phyloP scores from a whole-genome alignment of 2,329 filamentous ascomycete species.

The Didymosphaeria variabile region DNA sequence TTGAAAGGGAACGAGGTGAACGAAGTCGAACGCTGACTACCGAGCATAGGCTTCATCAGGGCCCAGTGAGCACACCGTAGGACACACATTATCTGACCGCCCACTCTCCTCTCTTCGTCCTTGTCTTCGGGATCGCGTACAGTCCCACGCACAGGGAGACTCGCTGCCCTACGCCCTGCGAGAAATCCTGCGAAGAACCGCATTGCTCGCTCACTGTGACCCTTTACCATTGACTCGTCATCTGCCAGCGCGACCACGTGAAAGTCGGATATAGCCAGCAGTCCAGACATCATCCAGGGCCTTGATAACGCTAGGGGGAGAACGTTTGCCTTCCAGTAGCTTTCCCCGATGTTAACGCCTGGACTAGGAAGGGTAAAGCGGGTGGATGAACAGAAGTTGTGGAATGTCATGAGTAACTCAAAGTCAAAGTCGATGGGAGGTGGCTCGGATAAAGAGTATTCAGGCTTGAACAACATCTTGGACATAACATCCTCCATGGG shows the following conservation, averaged over 20 bases:
- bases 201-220: conserved; percentile 17
- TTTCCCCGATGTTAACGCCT: conserved; percentile 14
- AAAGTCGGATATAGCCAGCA: conserved; percentile 34
- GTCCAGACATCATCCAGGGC: conserved; percentile 39
- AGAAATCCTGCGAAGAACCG: conserved; percentile 19
- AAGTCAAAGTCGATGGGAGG: conserved; percentile 18
- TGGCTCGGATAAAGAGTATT: not conserved
- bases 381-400: conserved; percentile 26
- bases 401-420: conserved; percentile 26
- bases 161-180: conserved; percentile 16
- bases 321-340: conserved; percentile 34
- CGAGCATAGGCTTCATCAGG: conserved; percentile 12
- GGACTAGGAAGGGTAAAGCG: conserved; percentile 22
- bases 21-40: not conserved
- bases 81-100: conserved; percentile 22
- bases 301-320: conserved; percentile 27
- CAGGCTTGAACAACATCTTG: not conserved
- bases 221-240: conserved; percentile 4
- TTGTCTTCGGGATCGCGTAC: conserved; percentile 5
- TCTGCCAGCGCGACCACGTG: conserved; percentile 26
- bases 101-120: conserved; percentile 18
- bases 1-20: conserved; percentile 5
- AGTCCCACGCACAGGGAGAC: conserved; percentile 3
- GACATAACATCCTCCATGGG: not conserved
- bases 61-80: conserved; percentile 23